Evolutionary conservation across 2,329 filamentous ascomycete genomes (phyloP).

Genomic region (Epicoccum sorghinum): DNA sequence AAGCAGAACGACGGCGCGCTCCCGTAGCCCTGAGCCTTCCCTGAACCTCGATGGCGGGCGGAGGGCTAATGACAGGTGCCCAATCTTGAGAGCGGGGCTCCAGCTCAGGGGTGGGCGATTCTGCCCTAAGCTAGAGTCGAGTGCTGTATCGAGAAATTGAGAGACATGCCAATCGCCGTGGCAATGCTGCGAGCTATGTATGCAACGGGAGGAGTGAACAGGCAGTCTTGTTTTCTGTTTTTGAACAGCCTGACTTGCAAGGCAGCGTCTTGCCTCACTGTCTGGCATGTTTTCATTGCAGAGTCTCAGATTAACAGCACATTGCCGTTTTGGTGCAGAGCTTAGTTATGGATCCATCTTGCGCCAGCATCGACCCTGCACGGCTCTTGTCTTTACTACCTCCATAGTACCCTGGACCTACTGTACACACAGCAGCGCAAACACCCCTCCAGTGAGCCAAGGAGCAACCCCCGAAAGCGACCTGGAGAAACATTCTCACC

Average conservation of each 20-base stretch:
- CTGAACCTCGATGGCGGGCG: conserved; percentile 26
- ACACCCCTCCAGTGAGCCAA: conserved; percentile 10
- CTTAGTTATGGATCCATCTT: background rate
- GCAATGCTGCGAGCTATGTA: conserved; percentile 1
- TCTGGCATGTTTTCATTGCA: conserved; percentile 2
- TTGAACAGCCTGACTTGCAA: background rate
- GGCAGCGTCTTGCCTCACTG: background rate
- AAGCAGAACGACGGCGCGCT: conserved; percentile 31
- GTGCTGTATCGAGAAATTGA: background rate
- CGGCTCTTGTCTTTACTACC: background rate
- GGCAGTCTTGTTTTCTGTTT: background rate
- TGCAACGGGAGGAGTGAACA: background rate
- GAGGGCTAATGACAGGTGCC: conserved; percentile 24
- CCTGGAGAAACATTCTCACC: conserved; percentile 9
- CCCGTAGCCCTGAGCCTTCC: conserved; percentile 29
- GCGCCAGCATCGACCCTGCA: conserved; percentile 13
- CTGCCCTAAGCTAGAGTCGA: background rate
- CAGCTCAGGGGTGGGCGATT: conserved; percentile 22
- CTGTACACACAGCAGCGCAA: conserved; percentile 11
- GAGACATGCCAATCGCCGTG: background rate
- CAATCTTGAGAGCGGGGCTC: conserved; percentile 19
- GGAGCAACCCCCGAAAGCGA: conserved; percentile 13
- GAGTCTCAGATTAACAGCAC: background rate
- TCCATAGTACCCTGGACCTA: too few species aligned
- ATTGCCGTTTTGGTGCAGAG: background rate